Conservation (phyloP, 345 rosid species). For the Hibiscus tridactylites region DNA sequence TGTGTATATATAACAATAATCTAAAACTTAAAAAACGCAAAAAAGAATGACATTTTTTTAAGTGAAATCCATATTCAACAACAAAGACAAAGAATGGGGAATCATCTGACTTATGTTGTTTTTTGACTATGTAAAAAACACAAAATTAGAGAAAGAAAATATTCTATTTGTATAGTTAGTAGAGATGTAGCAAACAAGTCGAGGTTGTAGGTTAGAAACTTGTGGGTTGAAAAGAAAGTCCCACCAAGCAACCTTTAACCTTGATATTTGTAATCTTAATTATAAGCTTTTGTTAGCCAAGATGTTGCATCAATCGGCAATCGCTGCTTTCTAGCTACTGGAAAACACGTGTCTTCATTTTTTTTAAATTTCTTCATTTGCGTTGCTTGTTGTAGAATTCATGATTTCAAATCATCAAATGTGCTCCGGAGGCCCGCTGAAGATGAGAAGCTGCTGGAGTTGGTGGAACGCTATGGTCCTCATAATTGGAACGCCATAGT, state of each 20-base stretch:
- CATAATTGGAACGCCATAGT: slow-evolving; percentile 87
- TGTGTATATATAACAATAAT: too few relatives aligned
- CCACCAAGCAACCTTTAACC: slow-evolving; percentile 49
- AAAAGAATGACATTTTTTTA: too few relatives aligned
- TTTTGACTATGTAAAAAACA: not conserved
- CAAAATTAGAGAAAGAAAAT: not conserved
- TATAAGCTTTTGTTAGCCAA: slow-evolving; percentile 42
- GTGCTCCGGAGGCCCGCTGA: slow-evolving; percentile 73
- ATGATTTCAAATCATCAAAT: slow-evolving; percentile 18
- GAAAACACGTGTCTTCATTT: slow-evolving; percentile 14
- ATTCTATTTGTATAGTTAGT: not conserved
- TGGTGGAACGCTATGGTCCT: slow-evolving; percentile 61
- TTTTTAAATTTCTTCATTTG: not conserved
- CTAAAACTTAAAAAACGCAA: too few relatives aligned
- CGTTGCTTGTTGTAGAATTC: not conserved
- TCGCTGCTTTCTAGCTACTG: slow-evolving; percentile 49
- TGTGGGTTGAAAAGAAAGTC: slow-evolving; percentile 54
- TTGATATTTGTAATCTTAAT: slow-evolving; percentile 9
- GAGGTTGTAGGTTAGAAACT: slow-evolving; percentile 53
- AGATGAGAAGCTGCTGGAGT: slow-evolving; percentile 59
- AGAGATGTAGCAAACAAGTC: slow-evolving; percentile 52
- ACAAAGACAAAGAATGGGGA: too few relatives aligned
- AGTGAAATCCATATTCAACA: too few relatives aligned
- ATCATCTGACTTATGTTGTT: not conserved
- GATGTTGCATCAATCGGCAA: slow-evolving; percentile 50